Evolutionary conservation across 768 basidiomycete genomes (phyloP).

Genomic region (Boletus pseudopeckii): DNA sequence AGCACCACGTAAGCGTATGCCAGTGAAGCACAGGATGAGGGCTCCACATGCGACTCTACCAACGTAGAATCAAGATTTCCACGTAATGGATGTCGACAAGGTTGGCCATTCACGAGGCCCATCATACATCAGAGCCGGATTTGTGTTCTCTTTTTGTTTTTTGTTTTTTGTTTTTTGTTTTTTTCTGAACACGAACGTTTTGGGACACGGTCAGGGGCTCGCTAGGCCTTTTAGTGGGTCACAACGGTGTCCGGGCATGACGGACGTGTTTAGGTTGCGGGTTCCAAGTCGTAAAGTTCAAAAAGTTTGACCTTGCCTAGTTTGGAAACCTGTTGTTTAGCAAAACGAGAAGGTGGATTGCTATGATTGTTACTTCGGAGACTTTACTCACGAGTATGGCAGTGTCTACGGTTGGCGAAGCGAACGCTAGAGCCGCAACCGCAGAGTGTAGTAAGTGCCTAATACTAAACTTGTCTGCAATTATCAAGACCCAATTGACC

Average conservation of each 20-base stretch:
- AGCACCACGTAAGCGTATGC: constrained; percentile 1
- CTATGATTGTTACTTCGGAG: not conserved
- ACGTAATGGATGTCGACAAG: constrained; percentile 14
- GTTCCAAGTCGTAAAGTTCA: not conserved
- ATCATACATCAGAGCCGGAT: constrained; percentile 1
- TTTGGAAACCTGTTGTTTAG: constrained; percentile 3
- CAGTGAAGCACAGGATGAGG: not conserved
- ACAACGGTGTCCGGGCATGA: not conserved
- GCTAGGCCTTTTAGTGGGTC: not conserved
- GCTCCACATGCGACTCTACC: not conserved
- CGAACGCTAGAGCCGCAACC: not conserved
- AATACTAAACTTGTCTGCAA: not conserved
- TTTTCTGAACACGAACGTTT: not conserved
- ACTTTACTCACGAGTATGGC: constrained; percentile 1
- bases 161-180: no score
- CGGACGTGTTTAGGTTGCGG: not conserved
- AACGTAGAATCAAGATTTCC: constrained; percentile 6
- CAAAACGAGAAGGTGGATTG: not conserved
- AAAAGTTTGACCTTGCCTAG: not conserved
- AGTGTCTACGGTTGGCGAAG: constrained; percentile 6
- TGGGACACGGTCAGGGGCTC: not conserved
- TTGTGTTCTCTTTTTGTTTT: not conserved
- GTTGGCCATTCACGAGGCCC: constrained; percentile 5
- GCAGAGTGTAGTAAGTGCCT: constrained; percentile 19
- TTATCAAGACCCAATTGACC: not conserved